phyloP scores from a whole-genome alignment of 768 basidiomycete species.

The Suillus bovinus region DNA sequence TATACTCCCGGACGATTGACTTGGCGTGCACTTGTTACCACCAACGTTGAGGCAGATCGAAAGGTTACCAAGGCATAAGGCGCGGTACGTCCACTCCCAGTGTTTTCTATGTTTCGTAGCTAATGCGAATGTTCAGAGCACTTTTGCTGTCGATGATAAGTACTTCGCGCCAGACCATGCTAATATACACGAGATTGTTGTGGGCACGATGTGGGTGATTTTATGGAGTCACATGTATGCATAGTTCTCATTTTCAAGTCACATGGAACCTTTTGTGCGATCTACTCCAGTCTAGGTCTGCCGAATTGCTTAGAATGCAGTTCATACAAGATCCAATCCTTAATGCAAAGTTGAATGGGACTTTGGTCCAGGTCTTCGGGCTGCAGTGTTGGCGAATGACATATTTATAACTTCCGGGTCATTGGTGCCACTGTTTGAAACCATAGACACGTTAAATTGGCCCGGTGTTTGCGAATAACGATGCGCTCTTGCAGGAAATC shows the following conservation, averaged over 20 bases:
- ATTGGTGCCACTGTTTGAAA: background rate
- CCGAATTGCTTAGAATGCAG: slow-evolving; percentile 56
- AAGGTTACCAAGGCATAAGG: slow-evolving; percentile 34
- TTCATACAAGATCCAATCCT: slow-evolving; percentile 65
- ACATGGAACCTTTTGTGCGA: slow-evolving; percentile 77
- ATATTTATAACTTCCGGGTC: background rate
- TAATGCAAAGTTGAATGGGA: slow-evolving; percentile 22
- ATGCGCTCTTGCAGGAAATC: background rate
- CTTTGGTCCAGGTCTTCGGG: background rate
- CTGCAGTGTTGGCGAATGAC: background rate
- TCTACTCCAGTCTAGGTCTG: slow-evolving; percentile 46
- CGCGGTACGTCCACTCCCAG: background rate
- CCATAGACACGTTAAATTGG: background rate
- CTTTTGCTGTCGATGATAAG: slow-evolving; percentile 62
- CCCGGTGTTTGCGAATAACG: background rate
- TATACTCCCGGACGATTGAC: slow-evolving; percentile 60
- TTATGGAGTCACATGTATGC: background rate
- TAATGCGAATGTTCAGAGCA: slow-evolving; percentile 25
- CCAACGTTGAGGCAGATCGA: slow-evolving; percentile 54
- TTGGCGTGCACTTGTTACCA: slow-evolving; percentile 62
- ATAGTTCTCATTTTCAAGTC: slow-evolving; percentile 33
- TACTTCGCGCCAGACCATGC: slow-evolving; percentile 39
- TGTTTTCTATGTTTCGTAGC: slow-evolving; percentile 17
- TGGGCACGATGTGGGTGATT: slow-evolving; percentile 55
- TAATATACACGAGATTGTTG: slow-evolving; percentile 52